Evolutionary conservation across 192 early-diverging fungal genomes (phyloP).

Genomic region (Coemansia sp.): DNA sequence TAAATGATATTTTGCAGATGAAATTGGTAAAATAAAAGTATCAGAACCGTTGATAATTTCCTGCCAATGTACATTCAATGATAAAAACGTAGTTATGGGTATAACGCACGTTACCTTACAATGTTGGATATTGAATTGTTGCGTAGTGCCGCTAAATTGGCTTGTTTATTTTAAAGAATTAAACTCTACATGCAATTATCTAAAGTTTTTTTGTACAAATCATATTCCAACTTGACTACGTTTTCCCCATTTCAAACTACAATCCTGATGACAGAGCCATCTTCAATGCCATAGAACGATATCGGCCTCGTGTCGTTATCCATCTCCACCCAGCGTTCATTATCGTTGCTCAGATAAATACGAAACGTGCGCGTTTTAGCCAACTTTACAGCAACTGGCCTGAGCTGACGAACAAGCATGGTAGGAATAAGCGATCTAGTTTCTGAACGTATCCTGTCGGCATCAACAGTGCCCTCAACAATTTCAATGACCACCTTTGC

Average conservation of each 20-base stretch:
- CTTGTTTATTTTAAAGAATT: too few species aligned
- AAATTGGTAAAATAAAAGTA: too few species aligned
- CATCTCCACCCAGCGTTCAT: slow-evolving; percentile 10
- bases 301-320: slow-evolving; percentile 29
- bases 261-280: slow-evolving; percentile 16
- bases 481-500: slow-evolving; percentile 7
- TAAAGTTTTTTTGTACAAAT: too few species aligned
- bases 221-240: too few species aligned
- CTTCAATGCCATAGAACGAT: slow-evolving; percentile 33
- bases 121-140: too few species aligned
- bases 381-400: slow-evolving; percentile 18
- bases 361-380: slow-evolving; percentile 17
- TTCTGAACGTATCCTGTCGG: background rate
- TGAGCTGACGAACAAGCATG: slow-evolving; percentile 43
- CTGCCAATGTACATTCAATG: too few species aligned
- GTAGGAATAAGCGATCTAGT: slow-evolving; percentile 16
- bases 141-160: too few species aligned
- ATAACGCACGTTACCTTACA: too few species aligned
- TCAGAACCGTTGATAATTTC: too few species aligned
- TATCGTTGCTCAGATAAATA: slow-evolving; percentile 4
- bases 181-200: too few species aligned
- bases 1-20: too few species aligned
- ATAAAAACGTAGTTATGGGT: too few species aligned
- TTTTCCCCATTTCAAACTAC: background rate
- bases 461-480: background rate